Conservation (phyloP, 2,329 filamentous ascomycete genomes). For the Trichoderma gracile region DNA sequence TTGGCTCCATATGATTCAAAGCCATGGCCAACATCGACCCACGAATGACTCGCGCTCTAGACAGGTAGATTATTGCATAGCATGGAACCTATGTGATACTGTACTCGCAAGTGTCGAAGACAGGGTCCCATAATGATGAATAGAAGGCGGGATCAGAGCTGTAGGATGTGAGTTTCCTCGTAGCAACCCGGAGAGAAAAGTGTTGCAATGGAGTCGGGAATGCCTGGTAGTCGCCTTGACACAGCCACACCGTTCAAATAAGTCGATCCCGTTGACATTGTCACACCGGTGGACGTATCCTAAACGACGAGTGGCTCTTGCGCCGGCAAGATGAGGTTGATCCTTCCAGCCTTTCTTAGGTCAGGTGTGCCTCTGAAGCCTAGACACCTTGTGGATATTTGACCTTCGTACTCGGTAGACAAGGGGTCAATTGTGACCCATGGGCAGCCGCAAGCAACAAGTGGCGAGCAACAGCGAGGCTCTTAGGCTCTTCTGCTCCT, state of each 20-base stretch:
- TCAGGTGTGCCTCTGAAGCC: too few relatives aligned
- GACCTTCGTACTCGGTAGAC: too few relatives aligned
- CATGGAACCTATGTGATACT: too few relatives aligned
- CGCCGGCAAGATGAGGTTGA: background rate
- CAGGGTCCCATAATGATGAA: too few relatives aligned
- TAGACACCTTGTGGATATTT: too few relatives aligned
- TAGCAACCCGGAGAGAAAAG: too few relatives aligned
- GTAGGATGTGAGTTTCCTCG: too few relatives aligned
- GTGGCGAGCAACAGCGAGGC: background rate
- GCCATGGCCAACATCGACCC: background rate
- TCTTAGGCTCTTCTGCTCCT: background rate
- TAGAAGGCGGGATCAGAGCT: too few relatives aligned
- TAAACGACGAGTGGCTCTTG: background rate
- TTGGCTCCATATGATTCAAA: background rate
- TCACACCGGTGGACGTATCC: background rate
- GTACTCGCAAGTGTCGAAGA: too few relatives aligned
- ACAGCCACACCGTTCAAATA: background rate
- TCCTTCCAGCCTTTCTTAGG: background rate
- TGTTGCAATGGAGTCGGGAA: background rate
- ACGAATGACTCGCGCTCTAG: constrained; percentile 4
- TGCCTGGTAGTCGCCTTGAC: too few relatives aligned
- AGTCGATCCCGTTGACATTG: background rate
- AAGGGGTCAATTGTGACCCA: too few relatives aligned
- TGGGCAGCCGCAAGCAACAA: too few relatives aligned
- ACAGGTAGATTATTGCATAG: background rate